phyloP scores from a whole-genome alignment of 176 grass and related monocot species.

The Ensete ventricosum region DNA sequence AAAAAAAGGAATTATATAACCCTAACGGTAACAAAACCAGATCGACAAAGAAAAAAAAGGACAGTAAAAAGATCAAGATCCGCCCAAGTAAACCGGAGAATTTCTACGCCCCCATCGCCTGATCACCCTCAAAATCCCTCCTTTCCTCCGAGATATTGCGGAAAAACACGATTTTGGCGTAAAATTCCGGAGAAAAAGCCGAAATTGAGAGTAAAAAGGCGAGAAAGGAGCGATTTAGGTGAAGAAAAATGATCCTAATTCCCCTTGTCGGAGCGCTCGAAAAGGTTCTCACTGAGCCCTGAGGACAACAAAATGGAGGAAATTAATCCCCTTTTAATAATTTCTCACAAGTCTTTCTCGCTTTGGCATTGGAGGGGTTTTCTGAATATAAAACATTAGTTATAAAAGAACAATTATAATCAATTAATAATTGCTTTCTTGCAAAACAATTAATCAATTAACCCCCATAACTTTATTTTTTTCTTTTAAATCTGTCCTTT shows the following conservation, averaged over 20 bases:
- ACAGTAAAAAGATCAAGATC: slow-evolving; percentile 3
- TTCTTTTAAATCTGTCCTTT: too few relatives aligned
- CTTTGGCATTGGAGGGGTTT: background rate
- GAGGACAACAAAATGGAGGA: background rate
- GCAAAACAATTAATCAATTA: background rate
- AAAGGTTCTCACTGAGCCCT: slow-evolving; percentile 6
- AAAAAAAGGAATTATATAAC: background rate
- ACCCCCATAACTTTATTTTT: background rate
- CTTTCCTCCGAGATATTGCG: slow-evolving; percentile 13
- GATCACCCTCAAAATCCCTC: slow-evolving; percentile 13
- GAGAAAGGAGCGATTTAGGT: slow-evolving; percentile 24
- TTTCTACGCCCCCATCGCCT: slow-evolving; percentile 1
- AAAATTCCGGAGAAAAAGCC: slow-evolving; percentile 26
- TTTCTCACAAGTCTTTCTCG: background rate
- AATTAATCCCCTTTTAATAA: background rate
- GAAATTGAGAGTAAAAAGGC: slow-evolving; percentile 6
- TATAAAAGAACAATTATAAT: too few relatives aligned
- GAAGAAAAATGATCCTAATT: slow-evolving; percentile 19
- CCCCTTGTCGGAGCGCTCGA: background rate
- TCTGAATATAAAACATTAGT: too few relatives aligned
- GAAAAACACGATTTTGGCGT: slow-evolving; percentile 16
- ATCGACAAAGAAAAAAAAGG: slow-evolving; percentile 7
- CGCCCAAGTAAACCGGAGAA: slow-evolving; percentile 13
- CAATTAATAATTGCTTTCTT: background rate
- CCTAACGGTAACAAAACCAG: background rate